A percentile compares a stretch with the other conserved stretches of the same genome.
These are phyloP conservation scores for Trametes pubescens DNA, from an alignment of 1,284 basidiomycete genomes.

Conservation along the genomic window DNA sequence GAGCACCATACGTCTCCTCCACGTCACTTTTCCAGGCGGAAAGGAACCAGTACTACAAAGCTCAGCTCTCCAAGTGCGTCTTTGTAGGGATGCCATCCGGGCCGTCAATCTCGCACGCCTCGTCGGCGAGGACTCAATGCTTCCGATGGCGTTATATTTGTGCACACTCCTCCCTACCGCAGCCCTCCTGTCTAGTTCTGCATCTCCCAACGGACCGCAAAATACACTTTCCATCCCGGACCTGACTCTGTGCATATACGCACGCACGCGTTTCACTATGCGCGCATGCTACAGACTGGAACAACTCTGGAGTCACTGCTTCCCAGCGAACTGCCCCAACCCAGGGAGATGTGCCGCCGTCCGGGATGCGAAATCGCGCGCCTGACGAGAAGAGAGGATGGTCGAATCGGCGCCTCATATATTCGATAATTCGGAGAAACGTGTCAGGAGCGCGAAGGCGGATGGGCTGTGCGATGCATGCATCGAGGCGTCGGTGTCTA, in stretches of 20 bases:
- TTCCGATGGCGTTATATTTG: neutral
- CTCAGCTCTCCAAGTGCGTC: neutral
- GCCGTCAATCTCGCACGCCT: constrained; percentile 3
- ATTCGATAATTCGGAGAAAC: too few relatives aligned
- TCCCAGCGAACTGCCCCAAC: too few relatives aligned
- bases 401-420: too few relatives aligned
- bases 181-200: neutral
- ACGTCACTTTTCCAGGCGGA: neutral
- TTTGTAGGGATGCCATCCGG: neutral
- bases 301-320: too few relatives aligned
- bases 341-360: too few relatives aligned
- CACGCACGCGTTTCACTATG: neutral
- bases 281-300: neutral
- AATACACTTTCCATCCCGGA: neutral
- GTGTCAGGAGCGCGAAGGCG: too few relatives aligned
- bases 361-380: too few relatives aligned
- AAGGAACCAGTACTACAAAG: neutral
- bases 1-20: neutral
- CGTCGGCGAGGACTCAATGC: neutral
- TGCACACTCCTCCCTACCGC: neutral
- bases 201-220: neutral
- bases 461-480: neutral
- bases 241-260: constrained; percentile 1
- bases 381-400: too few relatives aligned
- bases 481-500: neutral